These are phyloP conservation scores for Naganishia albida DNA, from an alignment of 1,284 basidiomycete species.

Conservation along the genomic window DNA sequence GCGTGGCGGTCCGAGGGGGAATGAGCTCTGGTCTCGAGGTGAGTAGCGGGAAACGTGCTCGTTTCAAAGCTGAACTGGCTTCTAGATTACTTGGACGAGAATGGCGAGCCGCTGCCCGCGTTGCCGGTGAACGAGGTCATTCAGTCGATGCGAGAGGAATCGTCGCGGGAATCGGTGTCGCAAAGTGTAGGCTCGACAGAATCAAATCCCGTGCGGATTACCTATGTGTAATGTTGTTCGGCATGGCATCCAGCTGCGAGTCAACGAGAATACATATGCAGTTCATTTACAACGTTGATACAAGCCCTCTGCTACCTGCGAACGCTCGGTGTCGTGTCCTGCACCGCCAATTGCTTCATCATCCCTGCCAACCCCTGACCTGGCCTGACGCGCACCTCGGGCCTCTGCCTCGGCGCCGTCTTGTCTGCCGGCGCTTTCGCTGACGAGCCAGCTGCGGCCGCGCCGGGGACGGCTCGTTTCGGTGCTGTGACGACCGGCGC, in stretches of 20 bases:
- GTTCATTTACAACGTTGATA: neutral
- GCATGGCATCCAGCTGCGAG: neutral
- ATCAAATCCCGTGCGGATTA: slow-evolving; percentile 1
- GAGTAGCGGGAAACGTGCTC: neutral
- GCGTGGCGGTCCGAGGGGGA: neutral
- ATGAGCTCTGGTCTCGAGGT: slow-evolving; percentile 16
- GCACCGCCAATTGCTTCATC: slow-evolving; percentile 29
- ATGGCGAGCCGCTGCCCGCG: slow-evolving; percentile 31
- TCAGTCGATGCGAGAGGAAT: slow-evolving; percentile 9
- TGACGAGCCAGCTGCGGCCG: neutral
- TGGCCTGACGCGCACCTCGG: slow-evolving; percentile 16
- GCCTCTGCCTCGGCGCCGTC: slow-evolving; percentile 9
- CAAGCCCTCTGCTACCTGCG: slow-evolving; percentile 6
- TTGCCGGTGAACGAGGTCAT: slow-evolving; percentile 16
- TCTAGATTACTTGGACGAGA: slow-evolving; percentile 32
- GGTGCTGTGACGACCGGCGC: neutral
- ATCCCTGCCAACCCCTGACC: slow-evolving; percentile 23
- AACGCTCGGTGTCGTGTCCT: slow-evolving; percentile 15
- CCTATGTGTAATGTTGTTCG: slow-evolving; percentile 12
- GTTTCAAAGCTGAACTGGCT: neutral
- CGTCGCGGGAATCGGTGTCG: neutral
- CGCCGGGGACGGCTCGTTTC: slow-evolving; percentile 21
- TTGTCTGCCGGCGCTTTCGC: neutral
- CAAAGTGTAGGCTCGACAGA: slow-evolving; percentile 1
- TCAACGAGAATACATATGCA: neutral